phyloP scores from a whole-genome alignment of 1,284 basidiomycete genomes.

The Ustilago trichophora region DNA sequence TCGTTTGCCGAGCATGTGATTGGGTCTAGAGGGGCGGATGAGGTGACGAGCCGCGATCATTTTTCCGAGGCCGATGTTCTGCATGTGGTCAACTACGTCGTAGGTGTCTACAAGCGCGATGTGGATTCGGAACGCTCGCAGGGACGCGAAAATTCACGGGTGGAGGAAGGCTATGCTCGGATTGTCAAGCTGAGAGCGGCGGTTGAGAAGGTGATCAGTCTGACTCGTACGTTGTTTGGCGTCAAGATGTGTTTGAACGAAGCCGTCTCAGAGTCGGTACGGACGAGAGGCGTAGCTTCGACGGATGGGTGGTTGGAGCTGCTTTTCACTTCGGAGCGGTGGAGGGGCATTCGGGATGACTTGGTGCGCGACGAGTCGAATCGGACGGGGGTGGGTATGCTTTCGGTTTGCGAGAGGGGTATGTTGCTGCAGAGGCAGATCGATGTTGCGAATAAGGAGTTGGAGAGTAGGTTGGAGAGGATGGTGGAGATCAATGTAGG shows the following conservation, averaged over 20 bases:
- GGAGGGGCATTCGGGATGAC: neutral
- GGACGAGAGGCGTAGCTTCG: neutral
- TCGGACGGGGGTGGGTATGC: neutral
- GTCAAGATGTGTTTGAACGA: slow-evolving; percentile 22
- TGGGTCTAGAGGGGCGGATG: neutral
- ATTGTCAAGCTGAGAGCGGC: neutral
- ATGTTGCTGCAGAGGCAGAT: slow-evolving; percentile 14
- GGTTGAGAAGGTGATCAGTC: slow-evolving; percentile 1
- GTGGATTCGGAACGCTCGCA: slow-evolving; percentile 1
- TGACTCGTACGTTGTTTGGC: slow-evolving; percentile 12
- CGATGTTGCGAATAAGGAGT: slow-evolving; percentile 1
- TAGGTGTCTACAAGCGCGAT: slow-evolving; percentile 7
- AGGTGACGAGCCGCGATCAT: slow-evolving; percentile 1
- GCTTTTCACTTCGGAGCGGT: slow-evolving; percentile 3
- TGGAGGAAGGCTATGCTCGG: slow-evolving; percentile 10
- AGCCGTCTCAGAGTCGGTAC: slow-evolving; percentile 1
- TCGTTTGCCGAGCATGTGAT: slow-evolving; percentile 38
- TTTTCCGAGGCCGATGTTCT: slow-evolving; percentile 26
- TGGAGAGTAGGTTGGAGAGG: slow-evolving; percentile 21
- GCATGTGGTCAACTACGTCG: slow-evolving; percentile 17
- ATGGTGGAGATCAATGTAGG: slow-evolving; percentile 11
- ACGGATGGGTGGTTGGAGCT: slow-evolving; percentile 11
- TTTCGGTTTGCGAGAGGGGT: no score
- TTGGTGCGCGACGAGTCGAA: slow-evolving; percentile 3
- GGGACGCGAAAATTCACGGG: neutral